Base-by-base conservation (phyloP, 305 asterid species). In the Plantago coronopus region DNA sequence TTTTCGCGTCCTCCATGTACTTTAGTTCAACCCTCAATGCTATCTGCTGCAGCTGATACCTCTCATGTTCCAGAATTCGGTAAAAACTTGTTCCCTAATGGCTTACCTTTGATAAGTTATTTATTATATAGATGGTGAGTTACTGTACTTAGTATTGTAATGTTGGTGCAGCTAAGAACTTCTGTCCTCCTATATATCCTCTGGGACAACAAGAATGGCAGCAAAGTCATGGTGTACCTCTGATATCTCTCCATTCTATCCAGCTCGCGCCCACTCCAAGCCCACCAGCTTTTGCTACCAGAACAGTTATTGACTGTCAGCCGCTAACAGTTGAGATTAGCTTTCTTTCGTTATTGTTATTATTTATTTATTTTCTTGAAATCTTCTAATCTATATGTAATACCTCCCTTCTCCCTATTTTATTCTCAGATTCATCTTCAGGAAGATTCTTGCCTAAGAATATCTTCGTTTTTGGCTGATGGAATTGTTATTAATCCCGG, bases 361-460 rank as follows among this genome's bases (percentile, higher is more conserved):
- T 27, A 43, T 25, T 17, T 14, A 51, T 8, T 14, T 11, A 51
- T n/a, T 54, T 54, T 38, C 43, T 38, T 38, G 16, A 38, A 38
- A 38, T 38, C 43, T 34, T 60, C 59, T 20, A 34, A 19, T 64
- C 57, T 23, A 51, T 49, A 21, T 62, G 56, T 65, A 59, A 64
- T 46, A 43, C 67, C 63, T 18, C 50, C 54, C 53, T 59, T 58
- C 65, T 59, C 3, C 70, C 64, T 51, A 46, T 47, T 60, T 76
- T 44, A 69, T 71, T 74, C 60, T 59, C 89, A 94, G 99, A 74
- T 89, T 72, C 89, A 87, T 86, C 95, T 89, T 76, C 97, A 89
- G 79, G 99, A 94, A 83, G 99, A 83, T 68, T 89, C 99, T 49
- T 94, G 97, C 74, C 76, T 87, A 71, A 87, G 97, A 77, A 87